Percentiles rank a stretch among this genome's conserved stretches.
These are phyloP conservation scores for Gossypium turneri DNA, from an alignment of 345 rosid genomes.

Conservation along the genomic window DNA sequence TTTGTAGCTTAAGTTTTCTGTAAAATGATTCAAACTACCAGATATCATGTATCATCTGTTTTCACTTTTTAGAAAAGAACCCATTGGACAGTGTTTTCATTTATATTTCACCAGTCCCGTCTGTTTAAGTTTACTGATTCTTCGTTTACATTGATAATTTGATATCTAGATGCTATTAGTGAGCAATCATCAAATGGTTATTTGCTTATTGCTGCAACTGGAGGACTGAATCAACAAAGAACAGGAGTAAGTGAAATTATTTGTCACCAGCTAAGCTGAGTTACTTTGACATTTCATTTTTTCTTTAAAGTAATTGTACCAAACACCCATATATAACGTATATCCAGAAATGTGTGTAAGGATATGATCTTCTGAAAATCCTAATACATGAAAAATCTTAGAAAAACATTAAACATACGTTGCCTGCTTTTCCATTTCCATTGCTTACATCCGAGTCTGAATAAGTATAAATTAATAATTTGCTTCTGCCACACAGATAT, in stretches of 20 bases:
- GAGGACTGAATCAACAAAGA: constrained; percentile 96
- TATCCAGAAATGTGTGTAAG: neutral
- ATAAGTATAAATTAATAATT: constrained; percentile 1
- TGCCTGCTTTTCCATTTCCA: too few species aligned
- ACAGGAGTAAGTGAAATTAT: constrained; percentile 73
- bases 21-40: neutral
- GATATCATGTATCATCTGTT: neutral
- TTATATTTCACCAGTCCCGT: neutral
- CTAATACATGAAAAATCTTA: too few species aligned
- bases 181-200: constrained; percentile 80
- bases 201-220: constrained; percentile 95
- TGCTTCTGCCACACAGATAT: constrained; percentile 51
- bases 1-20: neutral
- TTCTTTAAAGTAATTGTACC: too few species aligned
- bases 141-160: constrained; percentile 17
- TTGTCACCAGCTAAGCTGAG: too few species aligned
- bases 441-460: too few species aligned
- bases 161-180: constrained; percentile 53
- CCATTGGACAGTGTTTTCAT: neutral
- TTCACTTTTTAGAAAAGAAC: neutral
- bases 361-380: neutral
- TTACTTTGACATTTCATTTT: too few species aligned
- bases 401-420: too few species aligned
- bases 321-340: neutral
- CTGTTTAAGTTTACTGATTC: neutral